These are phyloP conservation scores for Hexamita inflata DNA, from an alignment of 208 protist genomes.

Conservation along the genomic window DNA sequence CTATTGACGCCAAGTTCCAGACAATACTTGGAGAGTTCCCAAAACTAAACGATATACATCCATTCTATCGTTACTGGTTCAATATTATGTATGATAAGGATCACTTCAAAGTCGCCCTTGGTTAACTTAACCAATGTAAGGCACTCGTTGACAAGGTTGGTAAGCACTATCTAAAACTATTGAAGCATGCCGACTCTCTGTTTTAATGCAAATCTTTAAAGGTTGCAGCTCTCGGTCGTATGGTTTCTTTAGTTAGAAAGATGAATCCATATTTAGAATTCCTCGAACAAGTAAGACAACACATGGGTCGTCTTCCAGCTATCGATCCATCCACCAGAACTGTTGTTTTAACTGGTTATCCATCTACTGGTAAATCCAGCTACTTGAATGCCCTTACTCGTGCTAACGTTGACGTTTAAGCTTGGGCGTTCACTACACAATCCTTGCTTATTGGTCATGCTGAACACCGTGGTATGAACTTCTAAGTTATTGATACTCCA, in stretches of 20 bases:
- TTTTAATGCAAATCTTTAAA: slow-evolving; percentile 99
- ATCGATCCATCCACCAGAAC: slow-evolving; percentile 97
- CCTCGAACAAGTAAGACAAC: slow-evolving; percentile 97
- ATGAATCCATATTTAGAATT: slow-evolving; percentile 78
- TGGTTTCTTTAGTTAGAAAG: slow-evolving; percentile 89
- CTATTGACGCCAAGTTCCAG: slow-evolving; percentile 80
- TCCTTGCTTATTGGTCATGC: slow-evolving; percentile 98
- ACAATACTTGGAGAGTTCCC: slow-evolving; percentile 85
- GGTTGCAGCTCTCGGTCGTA: slow-evolving; percentile 87
- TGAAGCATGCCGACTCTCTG: slow-evolving; percentile 98
- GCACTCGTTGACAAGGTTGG: slow-evolving; percentile 88
- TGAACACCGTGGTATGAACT: slow-evolving; percentile 86
- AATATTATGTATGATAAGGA: slow-evolving; percentile 99
- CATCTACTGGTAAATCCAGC: slow-evolving; percentile 97
- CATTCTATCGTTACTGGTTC: slow-evolving; percentile 98
- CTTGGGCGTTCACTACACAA: slow-evolving; percentile 99
- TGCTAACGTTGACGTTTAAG: slow-evolving; percentile 98
- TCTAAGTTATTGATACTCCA: slow-evolving; percentile 98
- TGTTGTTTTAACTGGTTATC: slow-evolving; percentile 88
- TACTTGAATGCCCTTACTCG: slow-evolving; percentile 99
- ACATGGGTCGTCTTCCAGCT: slow-evolving; percentile 91
- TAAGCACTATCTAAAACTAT: slow-evolving; percentile 85
- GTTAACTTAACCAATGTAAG: slow-evolving; percentile 83
- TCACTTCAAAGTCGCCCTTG: slow-evolving; percentile 99
- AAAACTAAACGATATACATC: slow-evolving; percentile 92